Conservation (phyloP, 73 alveolate genomes). For the Blepharisma stoltei region DNA sequence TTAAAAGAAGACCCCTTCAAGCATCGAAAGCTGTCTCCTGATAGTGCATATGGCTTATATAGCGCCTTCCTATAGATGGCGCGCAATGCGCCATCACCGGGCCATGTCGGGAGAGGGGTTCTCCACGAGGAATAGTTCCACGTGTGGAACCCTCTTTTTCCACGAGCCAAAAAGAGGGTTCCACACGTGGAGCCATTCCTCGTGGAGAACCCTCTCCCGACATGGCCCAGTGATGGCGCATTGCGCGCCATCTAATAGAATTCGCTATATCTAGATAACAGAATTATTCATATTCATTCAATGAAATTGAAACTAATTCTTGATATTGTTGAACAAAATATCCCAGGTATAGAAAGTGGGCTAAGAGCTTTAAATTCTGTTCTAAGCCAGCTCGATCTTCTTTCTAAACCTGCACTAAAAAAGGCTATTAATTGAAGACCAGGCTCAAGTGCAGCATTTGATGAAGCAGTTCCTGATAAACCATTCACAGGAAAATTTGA, state of each 20-base stretch:
- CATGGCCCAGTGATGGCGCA: no score
- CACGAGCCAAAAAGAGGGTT: no score
- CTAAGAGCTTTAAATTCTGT: not conserved
- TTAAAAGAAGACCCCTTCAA: not conserved
- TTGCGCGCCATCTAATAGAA: no score
- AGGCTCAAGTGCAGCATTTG: not conserved
- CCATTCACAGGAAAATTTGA: conserved; percentile 2
- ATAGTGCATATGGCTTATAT: not conserved
- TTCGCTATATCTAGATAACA: not conserved
- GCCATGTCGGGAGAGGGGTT: no score
- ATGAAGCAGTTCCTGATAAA: conserved; percentile 26
- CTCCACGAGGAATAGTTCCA: no score
- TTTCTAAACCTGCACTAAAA: conserved; percentile 24
- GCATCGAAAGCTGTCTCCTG: not conserved
- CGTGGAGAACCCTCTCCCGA: no score
- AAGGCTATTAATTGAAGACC: conserved; percentile 12
- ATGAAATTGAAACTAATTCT: not conserved
- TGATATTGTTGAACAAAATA: conserved; percentile 6
- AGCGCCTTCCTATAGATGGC: no score
- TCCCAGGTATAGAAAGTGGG: not conserved
- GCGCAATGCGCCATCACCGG: no score
- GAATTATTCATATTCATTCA: not conserved
- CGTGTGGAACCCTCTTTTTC: no score
- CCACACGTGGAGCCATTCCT: no score
- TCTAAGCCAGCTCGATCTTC: not conserved